phyloP scores from a whole-genome alignment of 768 basidiomycete species.

The Termitomyces sp. region DNA sequence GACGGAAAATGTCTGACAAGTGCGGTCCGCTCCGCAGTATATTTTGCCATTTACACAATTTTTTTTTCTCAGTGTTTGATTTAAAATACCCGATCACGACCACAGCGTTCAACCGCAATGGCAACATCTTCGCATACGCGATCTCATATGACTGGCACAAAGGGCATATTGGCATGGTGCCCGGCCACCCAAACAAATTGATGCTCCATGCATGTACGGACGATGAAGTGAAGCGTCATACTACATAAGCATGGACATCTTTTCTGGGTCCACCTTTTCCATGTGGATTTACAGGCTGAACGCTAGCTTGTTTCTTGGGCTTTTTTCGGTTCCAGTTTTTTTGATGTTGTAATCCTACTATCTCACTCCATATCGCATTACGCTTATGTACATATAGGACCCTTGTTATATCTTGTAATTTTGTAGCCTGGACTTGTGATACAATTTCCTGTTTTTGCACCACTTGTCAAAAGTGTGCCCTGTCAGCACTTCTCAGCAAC shows the following conservation, averaged over 20 bases:
- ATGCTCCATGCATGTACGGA: constrained; percentile 84
- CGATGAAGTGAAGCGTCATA: constrained; percentile 60
- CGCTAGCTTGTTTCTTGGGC: not conserved
- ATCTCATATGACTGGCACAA: constrained; percentile 93
- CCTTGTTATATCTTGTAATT: not conserved
- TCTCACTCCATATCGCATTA: not conserved
- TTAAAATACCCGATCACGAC: constrained; percentile 73
- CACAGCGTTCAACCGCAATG: constrained; percentile 81
- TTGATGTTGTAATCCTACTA: not conserved
- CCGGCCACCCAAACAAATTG: constrained; percentile 67
- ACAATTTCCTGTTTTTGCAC: not conserved
- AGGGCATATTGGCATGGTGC: constrained; percentile 80
- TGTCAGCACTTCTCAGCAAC: not conserved
- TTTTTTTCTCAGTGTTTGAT: constrained; percentile 59
- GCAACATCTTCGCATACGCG: constrained; percentile 86
- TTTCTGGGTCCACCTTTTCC: not conserved
- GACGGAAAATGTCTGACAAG: constrained; percentile 85
- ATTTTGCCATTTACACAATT: not conserved
- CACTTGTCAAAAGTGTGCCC: not conserved
- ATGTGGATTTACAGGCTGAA: not conserved
- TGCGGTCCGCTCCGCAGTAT: constrained; percentile 31
- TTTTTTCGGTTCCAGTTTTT: not conserved
- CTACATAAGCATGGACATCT: not conserved
- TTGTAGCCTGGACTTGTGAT: not conserved
- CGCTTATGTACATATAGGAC: not conserved